Base-by-base conservation (phyloP, 176 grass and related monocot species). In the Zizania latifolia region DNA sequence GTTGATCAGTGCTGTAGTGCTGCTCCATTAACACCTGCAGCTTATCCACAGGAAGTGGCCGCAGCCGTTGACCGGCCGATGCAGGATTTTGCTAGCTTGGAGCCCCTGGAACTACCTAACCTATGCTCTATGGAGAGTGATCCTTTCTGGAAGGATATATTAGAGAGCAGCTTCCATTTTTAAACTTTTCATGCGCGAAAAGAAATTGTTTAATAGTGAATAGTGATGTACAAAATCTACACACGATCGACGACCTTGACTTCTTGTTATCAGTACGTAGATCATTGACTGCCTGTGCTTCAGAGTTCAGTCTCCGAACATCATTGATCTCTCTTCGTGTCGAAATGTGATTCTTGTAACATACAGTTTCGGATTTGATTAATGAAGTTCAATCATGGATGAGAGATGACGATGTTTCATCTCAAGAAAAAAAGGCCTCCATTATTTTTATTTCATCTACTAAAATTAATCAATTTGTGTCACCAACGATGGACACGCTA, bases 71-170 rank as follows among this genome's bases (percentile, higher is more conserved):
- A 59, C 59, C 9, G 17, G 67, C 19, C 37, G 19, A 19, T 34
- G 31, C 59, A 72, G 38, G 51, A 64, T 37, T 78, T 83, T 26
- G n/a, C 40, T 15, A 39, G 28, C 39, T 74, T 83, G 68, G 79
- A 78, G 50, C 65, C 3, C 30, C 48, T 53, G 48, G 48, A 53
- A 56, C 59, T 72, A 68, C 78, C 78, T 31, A 38, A 21, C 34
- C 24, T 81, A 15, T 62, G 43, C 56, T 72, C 85, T 16, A 6
- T 73, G 14, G 85, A 87, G 51, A 32, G 78, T 8, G 85, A 87
- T 29, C 34, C 4, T 34, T 68, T 78, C 85, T 87, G 85, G 85
- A 61, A 78, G n/a, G 74, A 78, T 14, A 35, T 83, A 24, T 24
- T 82, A 4, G 66, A 82, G 16, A 58, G 41, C 50, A 72, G 26